Conservation (phyloP, 2,329 filamentous ascomycete species). For the Drechmeria coniospora region DNA sequence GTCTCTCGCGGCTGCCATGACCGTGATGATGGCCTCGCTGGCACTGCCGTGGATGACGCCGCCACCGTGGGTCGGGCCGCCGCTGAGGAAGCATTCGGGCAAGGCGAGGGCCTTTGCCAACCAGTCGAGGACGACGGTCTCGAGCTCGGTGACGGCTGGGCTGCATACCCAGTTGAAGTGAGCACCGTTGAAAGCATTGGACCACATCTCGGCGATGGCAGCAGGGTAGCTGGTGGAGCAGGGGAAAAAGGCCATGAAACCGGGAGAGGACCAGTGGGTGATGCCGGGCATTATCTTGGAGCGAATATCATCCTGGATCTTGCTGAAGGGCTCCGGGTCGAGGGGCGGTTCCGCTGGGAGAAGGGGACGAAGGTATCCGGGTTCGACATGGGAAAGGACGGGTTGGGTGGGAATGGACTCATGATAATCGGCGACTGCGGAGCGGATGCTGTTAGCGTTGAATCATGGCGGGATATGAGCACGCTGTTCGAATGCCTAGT, state of each 20-base stretch:
- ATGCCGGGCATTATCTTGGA: conserved; percentile 79
- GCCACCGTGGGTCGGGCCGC: conserved; percentile 55
- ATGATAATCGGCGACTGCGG: conserved; percentile 67
- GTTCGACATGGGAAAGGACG: conserved; percentile 64
- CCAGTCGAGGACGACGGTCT: conserved; percentile 90
- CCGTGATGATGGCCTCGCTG: conserved; percentile 72
- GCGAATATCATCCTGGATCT: conserved; percentile 73
- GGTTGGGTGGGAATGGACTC: conserved; percentile 53
- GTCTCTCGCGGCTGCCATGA: conserved; percentile 77
- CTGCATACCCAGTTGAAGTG: conserved; percentile 97
- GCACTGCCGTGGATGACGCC: conserved; percentile 92
- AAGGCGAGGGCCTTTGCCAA: conserved; percentile 60
- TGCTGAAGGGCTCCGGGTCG: conserved; percentile 56
- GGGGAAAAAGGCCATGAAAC: conserved; percentile 94
- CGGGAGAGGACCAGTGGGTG: conserved; percentile 88
- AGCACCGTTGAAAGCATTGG: conserved; percentile 71
- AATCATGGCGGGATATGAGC: background rate
- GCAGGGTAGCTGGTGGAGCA: conserved; percentile 67
- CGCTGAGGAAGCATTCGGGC: conserved; percentile 58
- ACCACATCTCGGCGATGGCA: conserved; percentile 88
- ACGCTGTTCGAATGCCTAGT: background rate
- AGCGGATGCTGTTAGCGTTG: background rate
- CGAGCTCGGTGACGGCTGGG: conserved; percentile 81
- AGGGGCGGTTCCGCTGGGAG: conserved; percentile 53
- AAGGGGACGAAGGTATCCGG: conserved; percentile 71